Evolutionary conservation across 1,284 basidiomycete species (phyloP).

Genomic region (Ceratobasidium sp.): DNA sequence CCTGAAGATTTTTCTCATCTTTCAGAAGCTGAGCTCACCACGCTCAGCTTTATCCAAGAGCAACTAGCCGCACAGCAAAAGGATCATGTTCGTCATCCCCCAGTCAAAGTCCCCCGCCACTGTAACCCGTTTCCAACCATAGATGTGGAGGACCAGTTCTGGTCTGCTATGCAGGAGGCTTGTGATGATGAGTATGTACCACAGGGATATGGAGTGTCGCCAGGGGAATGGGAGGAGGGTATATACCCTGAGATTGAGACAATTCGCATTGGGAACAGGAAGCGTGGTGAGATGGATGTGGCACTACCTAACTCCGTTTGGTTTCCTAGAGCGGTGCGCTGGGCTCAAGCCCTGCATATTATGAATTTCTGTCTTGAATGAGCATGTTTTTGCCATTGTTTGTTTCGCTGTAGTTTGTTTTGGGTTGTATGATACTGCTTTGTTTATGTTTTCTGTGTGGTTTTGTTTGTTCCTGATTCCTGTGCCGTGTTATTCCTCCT

Average conservation of each 20-base stretch:
- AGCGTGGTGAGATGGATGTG: neutral
- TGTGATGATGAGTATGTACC: neutral
- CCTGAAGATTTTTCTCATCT: neutral
- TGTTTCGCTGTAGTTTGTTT: neutral
- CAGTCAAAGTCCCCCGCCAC: neutral
- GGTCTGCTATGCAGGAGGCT: neutral
- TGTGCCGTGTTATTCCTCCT: neutral
- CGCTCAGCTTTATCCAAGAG: neutral
- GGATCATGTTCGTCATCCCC: neutral
- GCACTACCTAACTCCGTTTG: neutral
- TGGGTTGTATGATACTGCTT: neutral
- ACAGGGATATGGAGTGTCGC: neutral
- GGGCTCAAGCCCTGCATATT: neutral
- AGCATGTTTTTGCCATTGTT: neutral
- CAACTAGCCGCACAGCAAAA: neutral
- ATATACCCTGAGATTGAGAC: neutral
- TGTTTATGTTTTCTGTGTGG: neutral
- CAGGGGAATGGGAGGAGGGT: neutral
- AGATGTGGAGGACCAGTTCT: neutral
- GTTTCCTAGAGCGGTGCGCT: neutral
- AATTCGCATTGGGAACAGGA: neutral
- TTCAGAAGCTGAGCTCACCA: neutral
- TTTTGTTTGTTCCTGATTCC: neutral
- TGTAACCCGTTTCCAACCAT: neutral
- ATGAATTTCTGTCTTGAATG: neutral